These are phyloP conservation scores for Dendrobium officinale DNA, from an alignment of 106 monocot species.

Conservation along the genomic window DNA sequence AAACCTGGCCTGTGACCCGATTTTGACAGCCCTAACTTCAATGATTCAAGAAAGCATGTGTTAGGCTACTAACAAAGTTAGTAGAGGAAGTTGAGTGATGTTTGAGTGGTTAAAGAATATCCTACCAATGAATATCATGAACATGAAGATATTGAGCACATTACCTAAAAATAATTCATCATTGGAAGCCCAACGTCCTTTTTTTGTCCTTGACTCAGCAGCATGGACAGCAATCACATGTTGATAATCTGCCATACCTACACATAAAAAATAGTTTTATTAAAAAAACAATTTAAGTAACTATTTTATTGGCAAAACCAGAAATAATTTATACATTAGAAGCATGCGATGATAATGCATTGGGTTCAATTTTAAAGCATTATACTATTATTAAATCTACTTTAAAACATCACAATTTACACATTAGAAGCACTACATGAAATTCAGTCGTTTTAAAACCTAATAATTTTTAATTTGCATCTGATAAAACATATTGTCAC, in stretches of 20 bases:
- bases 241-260: constrained; percentile 94
- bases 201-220: constrained; percentile 42
- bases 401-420: not conserved
- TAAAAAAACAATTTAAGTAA: not conserved
- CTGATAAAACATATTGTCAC: not conserved
- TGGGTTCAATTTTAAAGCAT: not conserved
- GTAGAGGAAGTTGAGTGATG: too few relatives aligned
- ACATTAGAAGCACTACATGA: not conserved
- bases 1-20: too few relatives aligned
- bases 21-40: too few relatives aligned
- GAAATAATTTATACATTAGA: not conserved
- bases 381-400: not conserved
- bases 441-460: not conserved
- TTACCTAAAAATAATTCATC: constrained; percentile 22
- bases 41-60: too few relatives aligned
- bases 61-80: too few relatives aligned
- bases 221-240: constrained; percentile 80
- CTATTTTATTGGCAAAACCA: not conserved
- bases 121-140: not conserved
- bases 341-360: not conserved
- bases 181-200: constrained; percentile 19
- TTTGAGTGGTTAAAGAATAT: not conserved
- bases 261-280: not conserved
- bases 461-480: not conserved
- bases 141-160: not conserved